Evolutionary conservation across 352 stramenopile species (phyloP).

Genomic region (Blastocystis sp.): DNA sequence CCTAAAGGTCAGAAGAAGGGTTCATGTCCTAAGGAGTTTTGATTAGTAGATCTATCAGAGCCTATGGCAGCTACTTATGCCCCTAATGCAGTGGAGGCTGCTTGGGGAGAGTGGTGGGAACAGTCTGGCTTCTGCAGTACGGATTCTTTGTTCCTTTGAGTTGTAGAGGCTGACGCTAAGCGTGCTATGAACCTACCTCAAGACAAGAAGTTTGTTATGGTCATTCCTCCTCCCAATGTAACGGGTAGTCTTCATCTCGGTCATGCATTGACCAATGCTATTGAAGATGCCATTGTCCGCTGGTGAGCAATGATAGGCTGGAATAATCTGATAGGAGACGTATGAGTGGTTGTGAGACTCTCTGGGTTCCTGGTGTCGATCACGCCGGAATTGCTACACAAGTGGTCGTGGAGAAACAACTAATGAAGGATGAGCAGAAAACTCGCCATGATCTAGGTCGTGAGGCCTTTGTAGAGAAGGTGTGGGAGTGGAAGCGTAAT

Average conservation of each 20-base stretch:
- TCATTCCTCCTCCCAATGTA: conserved; percentile 93
- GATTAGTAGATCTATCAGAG: conserved; percentile 70
- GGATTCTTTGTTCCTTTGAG: neutral
- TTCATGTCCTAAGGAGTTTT: neutral
- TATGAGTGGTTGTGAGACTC: conserved; percentile 90
- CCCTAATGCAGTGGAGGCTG: conserved; percentile 86
- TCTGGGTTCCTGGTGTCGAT: conserved; percentile 90
- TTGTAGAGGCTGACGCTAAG: conserved; percentile 74
- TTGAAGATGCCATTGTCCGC: conserved; percentile 88
- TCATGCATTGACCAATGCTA: conserved; percentile 88
- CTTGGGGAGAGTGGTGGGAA: conserved; percentile 98
- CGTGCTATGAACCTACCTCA: conserved; percentile 72
- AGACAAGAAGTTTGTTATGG: conserved; percentile 93
- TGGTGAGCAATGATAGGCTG: conserved; percentile 17
- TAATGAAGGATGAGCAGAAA: conserved; percentile 83
- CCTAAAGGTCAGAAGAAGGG: conserved; percentile 86
- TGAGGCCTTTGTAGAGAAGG: conserved; percentile 87
- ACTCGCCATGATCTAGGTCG: conserved; percentile 87
- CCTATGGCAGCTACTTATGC: conserved; percentile 87
- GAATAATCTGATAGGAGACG: conserved; percentile 76
- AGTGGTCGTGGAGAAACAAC: conserved; percentile 95
- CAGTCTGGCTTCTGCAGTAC: conserved; percentile 82
- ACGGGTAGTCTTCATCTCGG: conserved; percentile 92
- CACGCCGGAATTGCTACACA: conserved; percentile 98
- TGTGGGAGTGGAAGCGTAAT: conserved; percentile 95